A percentile compares a stretch with the other conserved stretches of the same genome.
Conservation (phyloP, 768 basidiomycete species). For the Amanita thiersii region DNA sequence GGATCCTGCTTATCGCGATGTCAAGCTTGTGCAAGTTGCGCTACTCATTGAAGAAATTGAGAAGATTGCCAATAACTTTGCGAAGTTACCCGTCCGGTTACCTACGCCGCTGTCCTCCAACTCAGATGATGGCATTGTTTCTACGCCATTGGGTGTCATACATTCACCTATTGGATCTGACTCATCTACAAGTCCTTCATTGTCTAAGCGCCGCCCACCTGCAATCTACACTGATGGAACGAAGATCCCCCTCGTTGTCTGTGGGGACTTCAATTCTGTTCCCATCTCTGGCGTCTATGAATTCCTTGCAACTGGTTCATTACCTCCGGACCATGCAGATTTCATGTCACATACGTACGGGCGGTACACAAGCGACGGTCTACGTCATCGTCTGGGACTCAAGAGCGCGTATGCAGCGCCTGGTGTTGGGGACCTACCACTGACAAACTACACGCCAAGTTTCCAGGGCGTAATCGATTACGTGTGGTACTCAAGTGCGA, state of each 20-base stretch:
- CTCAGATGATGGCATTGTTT: no score
- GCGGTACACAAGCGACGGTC: constrained; percentile 82
- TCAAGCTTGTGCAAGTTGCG: constrained; percentile 95
- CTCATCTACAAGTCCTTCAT: constrained; percentile 5
- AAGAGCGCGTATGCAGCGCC: constrained; percentile 74
- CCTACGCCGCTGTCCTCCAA: constrained; percentile 7
- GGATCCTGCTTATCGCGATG: constrained; percentile 89
- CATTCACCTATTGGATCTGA: constrained; percentile 3
- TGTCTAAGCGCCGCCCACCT: constrained; percentile 22
- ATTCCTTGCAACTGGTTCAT: constrained; percentile 66
- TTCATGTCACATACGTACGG: constrained; percentile 92
- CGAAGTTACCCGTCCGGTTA: constrained; percentile 64
- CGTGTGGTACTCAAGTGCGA: constrained; percentile 80
- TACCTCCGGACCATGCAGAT: constrained; percentile 75
- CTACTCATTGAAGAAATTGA: constrained; percentile 88
- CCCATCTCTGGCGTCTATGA: constrained; percentile 88
- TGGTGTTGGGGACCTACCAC: constrained; percentile 37
- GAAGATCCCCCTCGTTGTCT: constrained; percentile 86
- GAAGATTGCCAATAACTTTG: constrained; percentile 81
- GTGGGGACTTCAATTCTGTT: constrained; percentile 94
- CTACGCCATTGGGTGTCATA: no score
- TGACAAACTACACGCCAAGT: constrained; percentile 88
- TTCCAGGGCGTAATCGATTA: constrained; percentile 90
- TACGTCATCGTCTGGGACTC: constrained; percentile 71
- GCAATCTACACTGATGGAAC: constrained; percentile 75